These are phyloP conservation scores for Musa schizocarpa DNA, from an alignment of 176 grass and related monocot genomes.

Conservation along the genomic window DNA sequence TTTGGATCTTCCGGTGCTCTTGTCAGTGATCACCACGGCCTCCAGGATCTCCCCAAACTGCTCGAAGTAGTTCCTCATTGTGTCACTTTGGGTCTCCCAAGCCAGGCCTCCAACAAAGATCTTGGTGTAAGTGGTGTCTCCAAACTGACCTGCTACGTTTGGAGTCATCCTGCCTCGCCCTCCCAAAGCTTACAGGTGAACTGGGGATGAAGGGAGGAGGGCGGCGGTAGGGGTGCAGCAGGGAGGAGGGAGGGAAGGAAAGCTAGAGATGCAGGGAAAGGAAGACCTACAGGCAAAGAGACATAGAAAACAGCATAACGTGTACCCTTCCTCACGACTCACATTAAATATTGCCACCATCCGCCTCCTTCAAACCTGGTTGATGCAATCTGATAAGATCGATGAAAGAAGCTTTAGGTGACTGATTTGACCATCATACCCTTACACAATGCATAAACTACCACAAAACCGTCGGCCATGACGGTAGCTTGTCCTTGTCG, in stretches of 20 bases:
- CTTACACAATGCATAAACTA: too few species aligned
- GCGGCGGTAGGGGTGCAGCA: slow-evolving; percentile 20
- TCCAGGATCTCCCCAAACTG: slow-evolving; percentile 98
- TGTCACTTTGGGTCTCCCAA: slow-evolving; percentile 97
- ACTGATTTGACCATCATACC: too few species aligned
- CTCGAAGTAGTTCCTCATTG: slow-evolving; percentile 96
- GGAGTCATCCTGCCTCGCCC: slow-evolving; percentile 20
- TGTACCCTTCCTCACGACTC: too few species aligned
- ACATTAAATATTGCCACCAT: too few species aligned
- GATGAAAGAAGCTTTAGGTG: too few species aligned
- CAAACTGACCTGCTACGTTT: slow-evolving; percentile 73
- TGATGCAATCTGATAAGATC: too few species aligned
- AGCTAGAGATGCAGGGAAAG: slow-evolving; percentile 4
- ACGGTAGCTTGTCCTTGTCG: too few species aligned
- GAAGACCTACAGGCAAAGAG: neutral
- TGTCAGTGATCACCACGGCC: slow-evolving; percentile 96
- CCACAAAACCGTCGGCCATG: too few species aligned
- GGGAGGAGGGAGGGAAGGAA: slow-evolving; percentile 19
- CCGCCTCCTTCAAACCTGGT: too few species aligned
- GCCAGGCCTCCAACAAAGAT: slow-evolving; percentile 96
- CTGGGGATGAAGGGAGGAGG: slow-evolving; percentile 16
- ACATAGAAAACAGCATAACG: too few species aligned
- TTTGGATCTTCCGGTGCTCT: slow-evolving; percentile 96
- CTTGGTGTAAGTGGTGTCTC: slow-evolving; percentile 97
- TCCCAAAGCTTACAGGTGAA: neutral